A percentile compares a stretch with the other conserved stretches of the same genome.
Conservation (phyloP, 2,329 filamentous ascomycete species). For the Exophiala mesophila region DNA sequence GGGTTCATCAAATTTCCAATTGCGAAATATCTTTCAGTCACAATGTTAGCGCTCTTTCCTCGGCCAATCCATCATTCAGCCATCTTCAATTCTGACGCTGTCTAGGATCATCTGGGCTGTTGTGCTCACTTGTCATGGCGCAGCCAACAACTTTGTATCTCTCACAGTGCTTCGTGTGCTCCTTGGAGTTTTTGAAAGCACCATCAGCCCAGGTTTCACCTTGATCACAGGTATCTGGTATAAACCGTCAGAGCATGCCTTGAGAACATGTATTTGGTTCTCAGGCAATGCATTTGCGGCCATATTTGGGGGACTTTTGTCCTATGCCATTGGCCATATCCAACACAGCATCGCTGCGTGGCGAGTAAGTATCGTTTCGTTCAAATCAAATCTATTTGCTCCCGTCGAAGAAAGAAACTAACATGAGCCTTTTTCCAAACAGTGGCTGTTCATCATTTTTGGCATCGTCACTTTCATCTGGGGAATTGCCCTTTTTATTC, state of each 20-base stretch:
- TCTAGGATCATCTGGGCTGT: constrained; percentile 36
- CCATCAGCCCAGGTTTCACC: constrained; percentile 48
- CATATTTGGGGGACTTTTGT: constrained; percentile 15
- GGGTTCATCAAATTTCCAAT: constrained; percentile 17
- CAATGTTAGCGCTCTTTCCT: constrained; percentile 25
- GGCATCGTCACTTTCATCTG: constrained; percentile 22
- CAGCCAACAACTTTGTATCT: constrained; percentile 38
- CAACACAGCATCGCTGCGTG: constrained; percentile 13
- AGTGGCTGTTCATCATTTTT: constrained; percentile 11
- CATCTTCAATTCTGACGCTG: too few relatives aligned
- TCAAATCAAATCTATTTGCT: background rate
- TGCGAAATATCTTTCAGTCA: constrained; percentile 36
- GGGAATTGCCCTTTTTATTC: constrained; percentile 30
- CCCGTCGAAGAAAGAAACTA: background rate
- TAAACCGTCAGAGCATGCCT: constrained; percentile 37
- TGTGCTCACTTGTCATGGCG: constrained; percentile 42
- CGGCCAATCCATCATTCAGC: constrained; percentile 40
- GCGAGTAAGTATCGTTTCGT: background rate
- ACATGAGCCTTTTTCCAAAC: background rate
- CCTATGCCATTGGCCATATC: constrained; percentile 13
- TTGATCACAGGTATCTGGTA: constrained; percentile 51
- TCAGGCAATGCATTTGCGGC: constrained; percentile 17
- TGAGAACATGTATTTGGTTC: constrained; percentile 26
- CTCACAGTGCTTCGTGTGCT: constrained; percentile 44
- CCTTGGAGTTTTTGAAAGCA: constrained; percentile 47